These are phyloP conservation scores for Ophiostoma ips DNA, from an alignment of 2,329 filamentous ascomycete species.

Conservation along the genomic window DNA sequence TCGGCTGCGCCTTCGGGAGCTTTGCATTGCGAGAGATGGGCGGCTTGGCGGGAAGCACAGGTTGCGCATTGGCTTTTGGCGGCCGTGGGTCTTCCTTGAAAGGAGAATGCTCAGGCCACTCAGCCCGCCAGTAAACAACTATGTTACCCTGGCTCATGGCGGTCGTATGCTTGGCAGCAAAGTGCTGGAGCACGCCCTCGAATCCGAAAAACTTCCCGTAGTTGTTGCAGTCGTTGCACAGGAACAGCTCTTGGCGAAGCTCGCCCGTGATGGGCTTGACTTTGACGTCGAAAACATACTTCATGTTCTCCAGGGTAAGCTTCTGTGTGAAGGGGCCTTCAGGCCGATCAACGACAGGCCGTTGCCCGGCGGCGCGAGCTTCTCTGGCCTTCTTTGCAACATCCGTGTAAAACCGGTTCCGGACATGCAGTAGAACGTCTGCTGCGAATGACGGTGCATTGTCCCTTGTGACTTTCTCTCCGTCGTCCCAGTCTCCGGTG, in stretches of 20 bases:
- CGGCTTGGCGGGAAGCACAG: not conserved
- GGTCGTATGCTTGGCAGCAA: slow-evolving; percentile 66
- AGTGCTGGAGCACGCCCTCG: slow-evolving; percentile 70
- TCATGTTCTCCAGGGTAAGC: slow-evolving; percentile 72
- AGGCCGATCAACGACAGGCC: slow-evolving; percentile 32
- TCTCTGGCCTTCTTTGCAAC: slow-evolving; percentile 38
- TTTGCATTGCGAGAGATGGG: not conserved
- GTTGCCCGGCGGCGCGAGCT: slow-evolving; percentile 30
- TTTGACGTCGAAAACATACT: slow-evolving; percentile 68
- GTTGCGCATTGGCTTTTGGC: slow-evolving; percentile 16
- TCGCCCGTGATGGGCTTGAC: slow-evolving; percentile 55
- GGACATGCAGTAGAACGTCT: slow-evolving; percentile 54
- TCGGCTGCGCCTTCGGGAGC: too few species aligned
- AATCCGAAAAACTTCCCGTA: slow-evolving; percentile 58
- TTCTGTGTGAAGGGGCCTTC: slow-evolving; percentile 43
- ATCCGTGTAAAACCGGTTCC: slow-evolving; percentile 50
- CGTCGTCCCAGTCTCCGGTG: slow-evolving; percentile 48
- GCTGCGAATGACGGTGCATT: slow-evolving; percentile 56
- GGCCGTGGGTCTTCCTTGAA: slow-evolving; percentile 49
- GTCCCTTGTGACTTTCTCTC: slow-evolving; percentile 47
- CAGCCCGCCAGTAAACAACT: slow-evolving; percentile 65
- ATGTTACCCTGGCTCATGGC: slow-evolving; percentile 55
- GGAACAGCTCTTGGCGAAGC: slow-evolving; percentile 57
- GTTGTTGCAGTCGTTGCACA: slow-evolving; percentile 55
- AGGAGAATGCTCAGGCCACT: slow-evolving; percentile 65